phyloP scores from a whole-genome alignment of 768 basidiomycete genomes.

The Amanita phalloides region DNA sequence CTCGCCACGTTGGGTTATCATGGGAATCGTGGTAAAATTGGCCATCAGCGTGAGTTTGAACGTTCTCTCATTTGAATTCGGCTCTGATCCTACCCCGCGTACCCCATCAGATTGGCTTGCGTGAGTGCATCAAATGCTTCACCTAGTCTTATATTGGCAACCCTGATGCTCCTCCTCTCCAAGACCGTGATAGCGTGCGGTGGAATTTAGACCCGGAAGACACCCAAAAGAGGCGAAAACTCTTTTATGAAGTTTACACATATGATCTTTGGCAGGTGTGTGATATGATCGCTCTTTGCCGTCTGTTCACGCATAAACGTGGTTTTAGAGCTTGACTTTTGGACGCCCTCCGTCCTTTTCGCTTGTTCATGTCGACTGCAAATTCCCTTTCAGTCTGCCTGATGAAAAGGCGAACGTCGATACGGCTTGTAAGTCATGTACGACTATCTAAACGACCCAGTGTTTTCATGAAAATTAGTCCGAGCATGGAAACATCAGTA shows the following conservation, averaged over 20 bases:
- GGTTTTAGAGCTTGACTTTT: constrained; percentile 52
- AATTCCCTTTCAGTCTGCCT: constrained; percentile 35
- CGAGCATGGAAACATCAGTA: constrained; percentile 64
- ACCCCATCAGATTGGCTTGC: constrained; percentile 45
- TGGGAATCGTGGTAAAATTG: constrained; percentile 62
- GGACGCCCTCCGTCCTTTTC: constrained; percentile 62
- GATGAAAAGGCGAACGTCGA: constrained; percentile 41
- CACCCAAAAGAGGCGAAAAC: constrained; percentile 43
- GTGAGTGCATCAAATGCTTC: constrained; percentile 30
- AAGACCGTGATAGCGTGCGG: constrained; percentile 59
- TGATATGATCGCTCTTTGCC: constrained; percentile 13
- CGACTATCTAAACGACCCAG: constrained; percentile 2
- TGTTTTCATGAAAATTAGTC: constrained; percentile 24
- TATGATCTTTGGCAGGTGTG: constrained; percentile 68
- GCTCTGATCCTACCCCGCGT: constrained; percentile 9
- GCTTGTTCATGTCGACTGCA: constrained; percentile 42
- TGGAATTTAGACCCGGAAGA: constrained; percentile 51
- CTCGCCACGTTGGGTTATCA: constrained; percentile 55
- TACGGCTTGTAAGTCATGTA: constrained; percentile 45
- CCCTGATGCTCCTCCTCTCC: constrained; percentile 5
- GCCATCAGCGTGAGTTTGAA: constrained; percentile 47
- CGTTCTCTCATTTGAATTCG: not conserved
- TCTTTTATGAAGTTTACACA: constrained; percentile 57
- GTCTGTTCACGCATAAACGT: not conserved
- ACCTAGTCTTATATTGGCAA: not conserved